A percentile compares a stretch with the other conserved stretches of the same genome.
phyloP scores from a whole-genome alignment of 31 red algal genomes.

The Endocladia muricata region DNA sequence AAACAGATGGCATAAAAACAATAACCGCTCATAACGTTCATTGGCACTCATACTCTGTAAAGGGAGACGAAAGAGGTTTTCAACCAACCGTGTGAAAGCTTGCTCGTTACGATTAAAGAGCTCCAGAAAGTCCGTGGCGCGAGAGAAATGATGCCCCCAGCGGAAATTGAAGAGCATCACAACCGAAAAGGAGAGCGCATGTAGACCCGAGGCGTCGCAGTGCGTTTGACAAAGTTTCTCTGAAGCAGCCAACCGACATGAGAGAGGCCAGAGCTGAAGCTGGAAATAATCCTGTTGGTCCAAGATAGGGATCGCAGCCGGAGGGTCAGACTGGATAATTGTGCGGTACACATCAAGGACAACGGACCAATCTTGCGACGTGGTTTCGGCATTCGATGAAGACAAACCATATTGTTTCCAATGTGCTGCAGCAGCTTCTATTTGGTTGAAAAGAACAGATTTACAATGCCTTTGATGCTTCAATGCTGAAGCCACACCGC shows the following conservation, averaged over 20 bases:
- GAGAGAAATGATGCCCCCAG: slow-evolving; percentile 1
- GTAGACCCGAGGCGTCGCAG: background rate
- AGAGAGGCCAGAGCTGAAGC: background rate
- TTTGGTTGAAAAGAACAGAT: too few relatives aligned
- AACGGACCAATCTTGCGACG: too few relatives aligned
- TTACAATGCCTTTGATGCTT: too few relatives aligned
- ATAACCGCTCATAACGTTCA: background rate
- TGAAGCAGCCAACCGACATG: background rate
- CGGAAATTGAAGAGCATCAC: background rate
- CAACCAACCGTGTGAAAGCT: background rate
- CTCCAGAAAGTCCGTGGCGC: background rate
- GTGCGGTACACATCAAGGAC: too few relatives aligned
- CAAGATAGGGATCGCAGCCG: background rate
- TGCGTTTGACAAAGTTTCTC: background rate
- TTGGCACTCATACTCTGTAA: background rate
- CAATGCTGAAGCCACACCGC: too few relatives aligned
- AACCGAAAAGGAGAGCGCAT: background rate
- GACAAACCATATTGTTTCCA: too few relatives aligned
- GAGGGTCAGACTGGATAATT: too few relatives aligned
- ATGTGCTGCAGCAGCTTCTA: too few relatives aligned
- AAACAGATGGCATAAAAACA: slow-evolving; percentile 1
- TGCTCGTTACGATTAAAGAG: background rate
- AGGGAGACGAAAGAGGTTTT: background rate
- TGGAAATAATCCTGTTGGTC: background rate
- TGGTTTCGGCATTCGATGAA: too few relatives aligned